A percentile compares a stretch with the other conserved stretches of the same genome.
phyloP scores from a whole-genome alignment of 2,329 filamentous ascomycete species.

The Pseudogymnoascus sp. region DNA sequence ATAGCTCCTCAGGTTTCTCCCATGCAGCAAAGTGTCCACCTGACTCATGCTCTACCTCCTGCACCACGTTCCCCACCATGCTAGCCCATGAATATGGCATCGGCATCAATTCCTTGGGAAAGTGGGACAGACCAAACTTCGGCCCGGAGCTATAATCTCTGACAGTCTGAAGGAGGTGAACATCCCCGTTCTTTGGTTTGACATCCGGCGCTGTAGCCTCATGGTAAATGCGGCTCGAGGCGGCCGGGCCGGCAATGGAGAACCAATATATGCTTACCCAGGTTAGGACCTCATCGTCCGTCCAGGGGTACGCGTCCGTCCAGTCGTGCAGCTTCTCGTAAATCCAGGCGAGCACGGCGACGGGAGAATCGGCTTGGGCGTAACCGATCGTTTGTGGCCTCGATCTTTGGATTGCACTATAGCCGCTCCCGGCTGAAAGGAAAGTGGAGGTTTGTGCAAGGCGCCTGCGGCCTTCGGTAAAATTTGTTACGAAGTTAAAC shows the following conservation, averaged over 20 bases:
- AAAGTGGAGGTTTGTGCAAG: slow-evolving; percentile 20
- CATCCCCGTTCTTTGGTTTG: slow-evolving; percentile 11
- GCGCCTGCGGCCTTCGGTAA: not conserved
- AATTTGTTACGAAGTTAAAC: slow-evolving; percentile 4
- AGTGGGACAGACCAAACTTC: slow-evolving; percentile 47
- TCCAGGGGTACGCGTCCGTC: slow-evolving; percentile 65
- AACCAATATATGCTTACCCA: slow-evolving; percentile 72
- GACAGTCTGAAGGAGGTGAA: slow-evolving; percentile 23
- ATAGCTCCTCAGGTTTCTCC: slow-evolving; percentile 47
- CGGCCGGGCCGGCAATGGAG: slow-evolving; percentile 59
- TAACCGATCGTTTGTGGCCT: slow-evolving; percentile 68
- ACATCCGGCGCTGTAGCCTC: slow-evolving; percentile 34
- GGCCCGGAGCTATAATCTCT: slow-evolving; percentile 25
- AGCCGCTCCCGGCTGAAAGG: slow-evolving; percentile 35
- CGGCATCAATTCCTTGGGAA: slow-evolving; percentile 50
- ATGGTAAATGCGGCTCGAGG: slow-evolving; percentile 64
- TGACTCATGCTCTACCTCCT: slow-evolving; percentile 34
- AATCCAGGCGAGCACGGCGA: slow-evolving; percentile 67
- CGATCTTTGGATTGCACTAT: slow-evolving; percentile 42
- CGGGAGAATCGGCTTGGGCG: slow-evolving; percentile 59
- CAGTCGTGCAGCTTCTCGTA: slow-evolving; percentile 74
- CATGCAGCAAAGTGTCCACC: slow-evolving; percentile 49
- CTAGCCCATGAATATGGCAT: slow-evolving; percentile 46
- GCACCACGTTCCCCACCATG: slow-evolving; percentile 53
- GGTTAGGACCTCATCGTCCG: slow-evolving; percentile 65